Evolutionary conservation across 768 basidiomycete genomes (phyloP).

Genomic region (Suillus luteus): DNA sequence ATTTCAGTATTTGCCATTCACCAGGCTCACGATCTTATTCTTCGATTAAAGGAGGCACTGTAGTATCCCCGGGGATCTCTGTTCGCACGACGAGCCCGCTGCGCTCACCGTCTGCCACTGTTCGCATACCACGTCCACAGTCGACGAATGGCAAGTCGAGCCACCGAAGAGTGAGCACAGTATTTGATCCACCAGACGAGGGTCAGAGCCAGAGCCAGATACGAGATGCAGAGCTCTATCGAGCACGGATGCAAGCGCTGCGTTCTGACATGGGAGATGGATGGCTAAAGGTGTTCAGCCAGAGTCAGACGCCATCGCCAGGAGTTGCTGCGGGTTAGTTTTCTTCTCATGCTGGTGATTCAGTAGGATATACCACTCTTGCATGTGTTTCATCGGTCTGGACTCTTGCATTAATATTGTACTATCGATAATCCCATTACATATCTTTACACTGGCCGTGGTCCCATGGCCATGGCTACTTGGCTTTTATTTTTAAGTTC

Average conservation of each 20-base stretch:
- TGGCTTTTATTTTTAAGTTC: neutral
- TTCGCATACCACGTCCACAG: slow-evolving; percentile 22
- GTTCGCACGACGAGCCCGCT: neutral
- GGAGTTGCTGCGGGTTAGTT: slow-evolving; percentile 17
- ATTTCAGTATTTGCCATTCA: slow-evolving; percentile 24
- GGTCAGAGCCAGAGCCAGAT: slow-evolving; percentile 32
- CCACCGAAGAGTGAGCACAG: slow-evolving; percentile 34
- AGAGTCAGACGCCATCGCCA: slow-evolving; percentile 44
- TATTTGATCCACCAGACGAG: slow-evolving; percentile 47
- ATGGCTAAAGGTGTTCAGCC: slow-evolving; percentile 84
- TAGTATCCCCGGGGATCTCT: neutral
- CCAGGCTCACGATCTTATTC: slow-evolving; percentile 30
- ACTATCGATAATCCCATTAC: neutral
- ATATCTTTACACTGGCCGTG: neutral
- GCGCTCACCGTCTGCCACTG: slow-evolving; percentile 20
- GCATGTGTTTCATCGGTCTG: neutral
- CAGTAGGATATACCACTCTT: slow-evolving; percentile 5
- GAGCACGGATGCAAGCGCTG: slow-evolving; percentile 77
- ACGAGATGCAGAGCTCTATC: slow-evolving; percentile 67
- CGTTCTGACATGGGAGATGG: slow-evolving; percentile 88
- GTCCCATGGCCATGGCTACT: neutral
- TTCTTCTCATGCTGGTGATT: slow-evolving; percentile 4
- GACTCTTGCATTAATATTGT: slow-evolving; percentile 3
- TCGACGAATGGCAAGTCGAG: slow-evolving; percentile 13
- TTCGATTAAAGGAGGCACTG: neutral